Evolutionary conservation across 176 grass and related monocot species (phyloP).

Genomic region (Carex parvula): DNA sequence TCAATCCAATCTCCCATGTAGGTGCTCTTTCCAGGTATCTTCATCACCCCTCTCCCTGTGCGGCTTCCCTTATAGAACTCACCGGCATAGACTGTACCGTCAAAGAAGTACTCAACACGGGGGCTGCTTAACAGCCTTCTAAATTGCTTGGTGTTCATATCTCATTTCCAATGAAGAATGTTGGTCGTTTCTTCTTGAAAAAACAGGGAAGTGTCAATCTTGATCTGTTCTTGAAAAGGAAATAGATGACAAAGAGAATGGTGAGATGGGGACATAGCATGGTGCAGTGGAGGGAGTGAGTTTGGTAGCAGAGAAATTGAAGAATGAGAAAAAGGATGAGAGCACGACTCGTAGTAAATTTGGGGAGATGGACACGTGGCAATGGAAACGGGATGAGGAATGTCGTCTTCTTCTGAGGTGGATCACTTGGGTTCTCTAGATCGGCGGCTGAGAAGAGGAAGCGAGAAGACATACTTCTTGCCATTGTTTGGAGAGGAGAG

Average conservation of each 20-base stretch:
- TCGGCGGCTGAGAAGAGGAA: background rate
- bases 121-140: constrained; percentile 9
- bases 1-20: constrained; percentile 86
- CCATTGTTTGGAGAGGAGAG: background rate
- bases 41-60: constrained; percentile 63
- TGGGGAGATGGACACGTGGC: background rate
- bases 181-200: constrained; percentile 21
- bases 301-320: constrained; percentile 28
- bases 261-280: background rate
- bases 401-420: background rate
- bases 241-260: constrained; percentile 1
- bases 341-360: constrained; percentile 40
- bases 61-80: constrained; percentile 67
- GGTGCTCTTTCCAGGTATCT: constrained; percentile 56
- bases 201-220: background rate
- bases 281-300: constrained; percentile 29
- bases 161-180: constrained; percentile 69
- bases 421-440: background rate
- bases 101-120: constrained; percentile 64
- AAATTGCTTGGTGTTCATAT: constrained; percentile 33
- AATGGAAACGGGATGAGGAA: background rate
- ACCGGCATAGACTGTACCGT: constrained; percentile 70
- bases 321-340: constrained; percentile 20
- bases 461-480: background rate
- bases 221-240: constrained; percentile 1